Conservation (phyloP, 768 basidiomycete species). For the Inosperma sp. region DNA sequence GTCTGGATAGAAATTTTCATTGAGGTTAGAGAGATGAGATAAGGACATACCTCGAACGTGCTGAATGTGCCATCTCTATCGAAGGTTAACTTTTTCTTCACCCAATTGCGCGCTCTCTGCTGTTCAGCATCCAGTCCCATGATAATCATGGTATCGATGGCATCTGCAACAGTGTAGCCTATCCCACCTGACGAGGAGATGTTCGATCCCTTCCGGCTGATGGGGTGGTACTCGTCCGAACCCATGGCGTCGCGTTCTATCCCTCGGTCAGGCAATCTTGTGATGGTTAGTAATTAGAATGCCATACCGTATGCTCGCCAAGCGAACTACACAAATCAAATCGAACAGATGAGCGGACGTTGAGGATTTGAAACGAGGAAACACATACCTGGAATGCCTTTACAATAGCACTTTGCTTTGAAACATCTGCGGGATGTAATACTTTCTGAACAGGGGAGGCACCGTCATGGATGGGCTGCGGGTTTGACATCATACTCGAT, state of each 20-base stretch:
- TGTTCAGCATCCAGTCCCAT: conserved; percentile 84
- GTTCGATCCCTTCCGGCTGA: conserved; percentile 70
- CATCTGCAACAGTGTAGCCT: conserved; percentile 88
- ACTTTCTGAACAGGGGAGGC: no score
- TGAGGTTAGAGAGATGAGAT: neutral
- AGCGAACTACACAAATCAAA: conserved; percentile 90
- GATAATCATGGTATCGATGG: conserved; percentile 81
- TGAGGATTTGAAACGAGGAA: neutral
- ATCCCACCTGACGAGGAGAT: no score
- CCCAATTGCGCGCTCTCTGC: conserved; percentile 71
- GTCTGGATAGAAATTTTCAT: conserved; percentile 46
- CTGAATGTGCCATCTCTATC: conserved; percentile 76
- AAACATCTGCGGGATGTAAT: no score
- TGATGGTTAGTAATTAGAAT: neutral
- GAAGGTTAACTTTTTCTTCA: conserved; percentile 62
- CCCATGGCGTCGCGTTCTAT: no score
- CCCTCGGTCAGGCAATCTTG: conserved; percentile 52
- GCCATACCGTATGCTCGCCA: no score
- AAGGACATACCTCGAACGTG: conserved; percentile 76
- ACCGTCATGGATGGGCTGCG: no score
- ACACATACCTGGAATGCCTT: conserved; percentile 74
- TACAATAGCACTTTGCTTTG: conserved; percentile 65
- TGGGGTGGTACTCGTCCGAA: no score
- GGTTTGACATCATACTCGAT: no score
- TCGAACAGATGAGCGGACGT: conserved; percentile 32